Base-by-base conservation (phyloP, 345 rosid species). In the Zanthoxylum bungeanum region DNA sequence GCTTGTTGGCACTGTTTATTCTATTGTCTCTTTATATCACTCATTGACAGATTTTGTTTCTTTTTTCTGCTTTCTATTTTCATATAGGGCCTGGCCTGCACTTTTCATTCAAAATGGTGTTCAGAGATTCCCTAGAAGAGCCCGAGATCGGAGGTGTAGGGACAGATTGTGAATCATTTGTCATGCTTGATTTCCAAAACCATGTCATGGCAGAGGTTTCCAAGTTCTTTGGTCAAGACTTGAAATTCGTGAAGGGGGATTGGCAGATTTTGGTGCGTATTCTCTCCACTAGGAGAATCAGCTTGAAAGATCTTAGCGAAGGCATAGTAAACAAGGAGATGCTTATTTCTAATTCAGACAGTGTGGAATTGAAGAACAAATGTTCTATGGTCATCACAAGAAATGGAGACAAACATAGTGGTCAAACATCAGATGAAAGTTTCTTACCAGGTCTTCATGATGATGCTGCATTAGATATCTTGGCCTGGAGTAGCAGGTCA, bases 401-500 rank as follows among this genome's bases (percentile, higher is more conserved):
- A 53, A 70, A 28, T 71, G 80, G 78, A 37, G 70, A 76, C 33
- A 74, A 64, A 55, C 78, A 68, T 34, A 49, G 59, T 44, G 59
- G 72, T n/a, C 74, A 68, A 30, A 58, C 69, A 24, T 64, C 78
- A 1, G 77, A 75, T 30, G 68, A 70, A 34, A 51, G 81, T 63
- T 66, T 77, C 42, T 25, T 83, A 46, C 83, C 81, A 19, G 83
- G 81, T 44, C 79, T 79, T 46, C 68, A 64, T 47, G 80, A 80
- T 19, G 84, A 80, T 33, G 65, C 79, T 1, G 67, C 86, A 64
- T 30, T 78, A 40, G 79, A 78, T 49, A 64, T 78, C 67, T 65
- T 83, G n/a, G 82, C 82, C 40, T 57, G 81, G 77, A 61, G 75
- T 77, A 60, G 66, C 62, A 78, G 82, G 40, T 84, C 85, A 9